These are phyloP conservation scores for Glebionis coronaria DNA, from an alignment of 129 eudicot genomes.

Conservation along the genomic window DNA sequence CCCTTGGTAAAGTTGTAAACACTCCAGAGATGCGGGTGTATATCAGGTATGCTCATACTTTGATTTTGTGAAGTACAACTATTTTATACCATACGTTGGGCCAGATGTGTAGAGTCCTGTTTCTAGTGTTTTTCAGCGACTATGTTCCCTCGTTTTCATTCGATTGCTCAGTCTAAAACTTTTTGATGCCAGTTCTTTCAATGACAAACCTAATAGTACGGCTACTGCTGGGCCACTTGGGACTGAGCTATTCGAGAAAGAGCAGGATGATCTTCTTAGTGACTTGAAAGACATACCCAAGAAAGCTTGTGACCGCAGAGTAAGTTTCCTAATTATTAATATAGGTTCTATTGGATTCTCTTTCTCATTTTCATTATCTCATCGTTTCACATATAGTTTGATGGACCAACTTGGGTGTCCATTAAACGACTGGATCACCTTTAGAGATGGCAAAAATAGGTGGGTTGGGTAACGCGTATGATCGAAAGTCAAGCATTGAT, in stretches of 20 bases:
- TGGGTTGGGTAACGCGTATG: no score
- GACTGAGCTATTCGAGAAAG: constrained; percentile 85
- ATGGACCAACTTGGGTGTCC: no score
- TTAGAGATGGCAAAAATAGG: no score
- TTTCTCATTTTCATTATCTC: no score
- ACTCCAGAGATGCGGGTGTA: constrained; percentile 96
- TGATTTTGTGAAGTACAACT: no score
- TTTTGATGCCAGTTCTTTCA: constrained; percentile 55
- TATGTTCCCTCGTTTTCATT: not conserved
- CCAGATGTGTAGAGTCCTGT: not conserved
- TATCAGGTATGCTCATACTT: constrained; percentile 59
- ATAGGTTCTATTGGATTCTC: no score
- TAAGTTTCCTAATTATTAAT: constrained; percentile 29
- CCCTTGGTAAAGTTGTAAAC: constrained; percentile 91
- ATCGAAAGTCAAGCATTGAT: no score
- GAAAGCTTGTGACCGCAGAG: constrained; percentile 99
- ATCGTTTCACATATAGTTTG: no score
- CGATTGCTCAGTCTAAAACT: constrained; percentile 9
- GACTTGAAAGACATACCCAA: constrained; percentile 93
- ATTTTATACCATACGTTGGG: not conserved
- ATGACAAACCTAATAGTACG: constrained; percentile 78
- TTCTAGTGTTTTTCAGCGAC: not conserved
- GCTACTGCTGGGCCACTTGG: constrained; percentile 82
- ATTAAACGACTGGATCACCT: no score
- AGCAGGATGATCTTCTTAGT: constrained; percentile 86